Evolutionary conservation across 495 filamentous ascomycete genomes (phyloP), one percentile per base, ranked within the genome.

Genomic region (Darksidea phi): DNA sequence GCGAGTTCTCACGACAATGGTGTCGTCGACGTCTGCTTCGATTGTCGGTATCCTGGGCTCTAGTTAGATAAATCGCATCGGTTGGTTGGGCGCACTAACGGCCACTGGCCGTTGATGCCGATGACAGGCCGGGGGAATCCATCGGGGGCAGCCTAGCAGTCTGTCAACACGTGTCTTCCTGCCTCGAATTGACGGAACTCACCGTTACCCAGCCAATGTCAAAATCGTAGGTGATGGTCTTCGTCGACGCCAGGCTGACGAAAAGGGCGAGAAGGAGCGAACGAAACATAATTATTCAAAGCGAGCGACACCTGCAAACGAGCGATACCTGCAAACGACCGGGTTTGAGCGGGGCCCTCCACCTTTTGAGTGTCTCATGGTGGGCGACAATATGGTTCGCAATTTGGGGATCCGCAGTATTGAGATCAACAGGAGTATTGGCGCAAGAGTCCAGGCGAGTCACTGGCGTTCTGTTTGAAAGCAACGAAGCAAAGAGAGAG

Each of bases 101-200:
- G 66, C 66, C 66, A 69, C 57, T 66, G 50, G 4, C 63, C 63
- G 38, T 69, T 69, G 41, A 69, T 59, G 12, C 57, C 66, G 49
- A 68, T 64, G 8, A 68, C 66, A 8, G 66, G 66, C n/a, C 62
- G 18, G 4, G 37, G 17, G 48, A 49, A 61, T 1, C 61, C 61
- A 53, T 67, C 64, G 5, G 64, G 65, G n/a, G 55, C 55, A 17
- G 54, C 55, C 34, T 57, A 41, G 28, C 2, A 23, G 7, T 10
- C 21, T 6, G 18, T 23, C 46, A 24, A 4, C 20, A 32, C 12
- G 18, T 57, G 25, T 32, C 55, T 3, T 13, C 25, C 24, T 17
- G 5, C 21, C 13, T 24, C n/a, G 7, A 32, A 6, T 3, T 1
- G 18, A 12, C 2, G 10, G 15, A 8, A 43, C 51, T 24, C 23